Percentiles rank a stretch among this genome's conserved stretches.
Conservation (phyloP, 2,329 filamentous ascomycete species). For the Fusarium marasasianum region DNA sequence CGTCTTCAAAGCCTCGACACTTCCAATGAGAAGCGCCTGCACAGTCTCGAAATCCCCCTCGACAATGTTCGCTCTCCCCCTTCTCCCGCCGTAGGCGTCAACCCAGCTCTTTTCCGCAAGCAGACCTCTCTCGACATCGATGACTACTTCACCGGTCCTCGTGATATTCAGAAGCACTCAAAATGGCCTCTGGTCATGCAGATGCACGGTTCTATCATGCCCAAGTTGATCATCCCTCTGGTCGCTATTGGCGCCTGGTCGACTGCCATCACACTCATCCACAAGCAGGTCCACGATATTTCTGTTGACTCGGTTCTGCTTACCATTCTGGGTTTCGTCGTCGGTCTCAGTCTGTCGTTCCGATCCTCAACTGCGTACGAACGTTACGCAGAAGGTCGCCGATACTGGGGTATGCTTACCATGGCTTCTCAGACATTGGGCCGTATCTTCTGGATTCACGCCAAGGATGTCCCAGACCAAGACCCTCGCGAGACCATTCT, state of each 20-base stretch:
- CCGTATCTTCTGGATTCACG: constrained; percentile 85
- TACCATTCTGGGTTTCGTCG: constrained; percentile 83
- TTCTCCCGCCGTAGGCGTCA: constrained; percentile 41
- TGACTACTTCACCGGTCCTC: constrained; percentile 72
- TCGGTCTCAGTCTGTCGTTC: constrained; percentile 81
- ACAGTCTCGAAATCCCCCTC: constrained; percentile 43
- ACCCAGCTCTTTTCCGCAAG: constrained; percentile 46
- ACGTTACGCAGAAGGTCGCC: constrained; percentile 72
- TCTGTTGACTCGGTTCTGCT: constrained; percentile 61
- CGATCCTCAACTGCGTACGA: constrained; percentile 82
- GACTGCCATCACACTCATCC: constrained; percentile 69
- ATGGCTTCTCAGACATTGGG: constrained; percentile 73
- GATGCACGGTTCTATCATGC: constrained; percentile 78
- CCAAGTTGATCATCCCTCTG: constrained; percentile 77
- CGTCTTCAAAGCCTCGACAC: constrained; percentile 22
- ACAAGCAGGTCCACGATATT: constrained; percentile 51
- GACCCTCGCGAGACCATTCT: constrained; percentile 73
- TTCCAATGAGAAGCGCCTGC: constrained; percentile 32
- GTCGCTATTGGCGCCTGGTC: constrained; percentile 71
- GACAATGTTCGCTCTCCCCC: constrained; percentile 46
- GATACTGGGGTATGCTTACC: constrained; percentile 69
- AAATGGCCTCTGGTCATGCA: constrained; percentile 81
- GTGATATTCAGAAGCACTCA: constrained; percentile 76
- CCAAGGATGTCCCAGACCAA: constrained; percentile 61
- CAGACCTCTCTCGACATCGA: constrained; percentile 60